Evolutionary conservation across 257 asterid genomes (phyloP).

Genomic region (Jaltomata sinuosa): DNA sequence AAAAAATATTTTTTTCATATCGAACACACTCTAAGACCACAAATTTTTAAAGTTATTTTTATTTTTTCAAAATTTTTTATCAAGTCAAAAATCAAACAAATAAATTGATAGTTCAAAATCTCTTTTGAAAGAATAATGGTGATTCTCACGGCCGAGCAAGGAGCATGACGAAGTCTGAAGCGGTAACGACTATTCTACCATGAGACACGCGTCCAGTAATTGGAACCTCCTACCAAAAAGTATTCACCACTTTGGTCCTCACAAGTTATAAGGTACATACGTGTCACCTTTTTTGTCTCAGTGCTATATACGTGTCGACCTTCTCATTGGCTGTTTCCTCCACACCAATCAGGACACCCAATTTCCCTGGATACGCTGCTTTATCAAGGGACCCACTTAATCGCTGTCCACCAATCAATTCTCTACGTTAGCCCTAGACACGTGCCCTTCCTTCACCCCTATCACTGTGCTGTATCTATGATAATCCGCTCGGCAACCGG

Average conservation of each 20-base stretch:
- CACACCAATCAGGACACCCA: conserved; percentile 22
- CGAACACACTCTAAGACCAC: too few relatives aligned
- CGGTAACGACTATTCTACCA: not conserved
- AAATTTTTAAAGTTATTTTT: too few relatives aligned
- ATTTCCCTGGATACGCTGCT: conserved; percentile 31
- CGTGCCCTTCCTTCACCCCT: not conserved
- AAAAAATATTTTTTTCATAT: too few relatives aligned
- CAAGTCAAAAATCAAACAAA: too few relatives aligned
- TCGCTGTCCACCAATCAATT: conserved; percentile 5
- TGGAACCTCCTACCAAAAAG: conserved; percentile 21
- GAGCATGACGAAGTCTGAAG: not conserved
- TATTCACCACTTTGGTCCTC: conserved; percentile 21
- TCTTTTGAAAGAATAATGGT: too few relatives aligned
- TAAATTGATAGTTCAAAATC: too few relatives aligned
- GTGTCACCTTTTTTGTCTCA: conserved; percentile 18
- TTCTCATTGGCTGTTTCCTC: conserved; percentile 1
- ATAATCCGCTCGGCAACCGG: not conserved
- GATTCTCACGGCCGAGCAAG: not conserved
- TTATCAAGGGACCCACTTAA: conserved; percentile 39
- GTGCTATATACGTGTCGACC: conserved; percentile 31
- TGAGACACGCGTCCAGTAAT: conserved; percentile 47
- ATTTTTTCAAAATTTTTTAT: too few relatives aligned
- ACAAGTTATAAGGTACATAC: conserved; percentile 14
- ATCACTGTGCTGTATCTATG: not conserved
- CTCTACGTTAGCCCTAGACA: not conserved